Conservation (phyloP, 73 alveolate genomes). For the Symbiodinium natans region DNA sequence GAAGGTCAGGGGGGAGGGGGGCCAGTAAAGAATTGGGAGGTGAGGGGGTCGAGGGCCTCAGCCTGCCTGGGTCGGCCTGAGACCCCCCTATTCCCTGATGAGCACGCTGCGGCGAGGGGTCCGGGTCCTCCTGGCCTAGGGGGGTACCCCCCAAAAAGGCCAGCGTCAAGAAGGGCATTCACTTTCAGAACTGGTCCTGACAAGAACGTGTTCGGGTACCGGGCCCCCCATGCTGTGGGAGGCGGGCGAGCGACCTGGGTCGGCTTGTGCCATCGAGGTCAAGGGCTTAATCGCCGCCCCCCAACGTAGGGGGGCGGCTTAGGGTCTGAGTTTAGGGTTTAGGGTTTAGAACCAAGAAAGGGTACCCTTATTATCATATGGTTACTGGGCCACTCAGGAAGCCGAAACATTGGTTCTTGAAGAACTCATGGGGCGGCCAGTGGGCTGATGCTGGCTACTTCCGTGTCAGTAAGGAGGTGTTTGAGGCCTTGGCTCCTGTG, state of each 20-base stretch:
- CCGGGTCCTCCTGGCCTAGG: not conserved
- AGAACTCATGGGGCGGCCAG: not conserved
- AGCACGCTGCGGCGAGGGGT: not conserved
- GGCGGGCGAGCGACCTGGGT: too few relatives aligned
- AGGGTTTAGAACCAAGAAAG: not conserved
- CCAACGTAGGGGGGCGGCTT: too few relatives aligned
- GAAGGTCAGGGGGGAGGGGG: not conserved
- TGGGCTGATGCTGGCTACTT: not conserved
- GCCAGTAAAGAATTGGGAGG: not conserved
- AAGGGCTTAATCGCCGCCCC: too few relatives aligned
- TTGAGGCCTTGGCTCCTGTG: not conserved
- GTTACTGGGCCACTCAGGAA: not conserved
- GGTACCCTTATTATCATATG: not conserved
- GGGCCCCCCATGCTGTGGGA: too few relatives aligned
- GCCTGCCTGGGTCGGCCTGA: not conserved
- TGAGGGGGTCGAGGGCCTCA: not conserved
- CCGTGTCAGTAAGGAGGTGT: not conserved
- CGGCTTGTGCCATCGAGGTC: too few relatives aligned
- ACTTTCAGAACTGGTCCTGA: not conserved
- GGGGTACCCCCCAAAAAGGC: not conserved
- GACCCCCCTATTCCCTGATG: not conserved
- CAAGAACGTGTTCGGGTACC: not conserved
- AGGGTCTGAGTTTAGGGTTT: too few relatives aligned
- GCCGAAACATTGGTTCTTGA: not conserved
- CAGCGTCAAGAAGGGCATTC: not conserved